These are phyloP conservation scores for Salvia rosmarinus DNA, from an alignment of 257 asterid species.

Conservation along the genomic window DNA sequence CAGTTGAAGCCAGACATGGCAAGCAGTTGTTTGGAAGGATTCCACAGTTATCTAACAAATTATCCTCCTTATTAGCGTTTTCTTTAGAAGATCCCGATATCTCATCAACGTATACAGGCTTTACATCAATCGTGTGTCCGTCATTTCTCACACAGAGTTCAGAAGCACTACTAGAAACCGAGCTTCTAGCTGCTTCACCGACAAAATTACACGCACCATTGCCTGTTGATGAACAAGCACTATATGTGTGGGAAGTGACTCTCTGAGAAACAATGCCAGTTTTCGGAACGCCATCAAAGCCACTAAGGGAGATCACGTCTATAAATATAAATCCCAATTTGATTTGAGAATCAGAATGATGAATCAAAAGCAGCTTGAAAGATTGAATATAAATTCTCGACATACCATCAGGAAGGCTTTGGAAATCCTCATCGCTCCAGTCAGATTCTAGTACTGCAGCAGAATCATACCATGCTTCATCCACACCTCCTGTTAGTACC, in stretches of 20 bases:
- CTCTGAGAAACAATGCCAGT: constrained; percentile 27
- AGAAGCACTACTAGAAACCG: constrained; percentile 32
- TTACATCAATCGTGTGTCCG: constrained; percentile 41
- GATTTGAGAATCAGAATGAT: background rate
- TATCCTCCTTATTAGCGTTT: constrained; percentile 48
- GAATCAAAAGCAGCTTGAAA: background rate
- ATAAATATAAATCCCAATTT: constrained; percentile 10
- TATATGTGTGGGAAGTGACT: background rate
- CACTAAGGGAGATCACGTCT: constrained; percentile 57
- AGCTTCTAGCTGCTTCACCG: constrained; percentile 48
- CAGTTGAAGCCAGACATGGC: constrained; percentile 85
- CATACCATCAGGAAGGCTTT: constrained; percentile 82
- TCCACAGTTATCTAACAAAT: constrained; percentile 73
- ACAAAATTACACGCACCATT: constrained; percentile 48
- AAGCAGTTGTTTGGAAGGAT: constrained; percentile 74
- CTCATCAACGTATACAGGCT: constrained; percentile 61
- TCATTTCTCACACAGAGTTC: constrained; percentile 43
- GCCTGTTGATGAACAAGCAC: constrained; percentile 38
- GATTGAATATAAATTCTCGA: background rate
- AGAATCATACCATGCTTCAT: constrained; percentile 88
- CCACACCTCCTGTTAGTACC: constrained; percentile 51
- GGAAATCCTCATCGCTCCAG: constrained; percentile 81
- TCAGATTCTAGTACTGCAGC: constrained; percentile 73
- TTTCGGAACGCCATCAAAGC: constrained; percentile 45
- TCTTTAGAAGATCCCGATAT: constrained; percentile 53